Percentiles rank a stretch among this genome's conserved stretches.
phyloP scores from a whole-genome alignment of 805 yeast genomes.

The Saccharomycopsis sp. region DNA sequence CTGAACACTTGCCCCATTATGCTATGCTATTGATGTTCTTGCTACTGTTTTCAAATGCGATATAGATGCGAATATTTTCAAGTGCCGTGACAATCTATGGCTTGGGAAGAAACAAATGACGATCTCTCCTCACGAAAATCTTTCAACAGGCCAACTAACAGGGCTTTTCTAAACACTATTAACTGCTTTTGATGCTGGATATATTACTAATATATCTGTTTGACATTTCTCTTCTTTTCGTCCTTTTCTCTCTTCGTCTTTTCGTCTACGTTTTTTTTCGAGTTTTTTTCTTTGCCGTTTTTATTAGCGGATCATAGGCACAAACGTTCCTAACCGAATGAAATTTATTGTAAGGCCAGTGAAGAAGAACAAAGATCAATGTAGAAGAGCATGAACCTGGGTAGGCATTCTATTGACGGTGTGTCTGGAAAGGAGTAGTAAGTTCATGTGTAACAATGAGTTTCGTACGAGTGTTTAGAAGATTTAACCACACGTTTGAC shows the following conservation, averaged over 20 bases:
- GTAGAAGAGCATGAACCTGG: too few relatives aligned
- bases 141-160: too few relatives aligned
- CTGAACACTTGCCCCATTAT: conserved; percentile 86
- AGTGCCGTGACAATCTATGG: too few relatives aligned
- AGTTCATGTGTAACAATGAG: neutral
- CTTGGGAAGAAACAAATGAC: too few relatives aligned
- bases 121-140: too few relatives aligned
- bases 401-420: too few relatives aligned
- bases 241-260: neutral
- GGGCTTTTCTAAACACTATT: too few relatives aligned
- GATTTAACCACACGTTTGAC: conserved; percentile 1
- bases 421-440: too few relatives aligned
- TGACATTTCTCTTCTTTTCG: neutral
- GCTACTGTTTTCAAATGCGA: neutral
- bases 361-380: neutral
- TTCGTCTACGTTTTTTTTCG: neutral
- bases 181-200: too few relatives aligned
- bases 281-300: neutral
- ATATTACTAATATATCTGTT: neutral
- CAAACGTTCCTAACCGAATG: neutral
- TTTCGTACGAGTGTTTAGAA: neutral
- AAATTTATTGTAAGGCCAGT: neutral
- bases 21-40: neutral
- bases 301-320: neutral
- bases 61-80: too few relatives aligned